Conservation (phyloP, 306 rosid species). For the Fagus sylvatica region DNA sequence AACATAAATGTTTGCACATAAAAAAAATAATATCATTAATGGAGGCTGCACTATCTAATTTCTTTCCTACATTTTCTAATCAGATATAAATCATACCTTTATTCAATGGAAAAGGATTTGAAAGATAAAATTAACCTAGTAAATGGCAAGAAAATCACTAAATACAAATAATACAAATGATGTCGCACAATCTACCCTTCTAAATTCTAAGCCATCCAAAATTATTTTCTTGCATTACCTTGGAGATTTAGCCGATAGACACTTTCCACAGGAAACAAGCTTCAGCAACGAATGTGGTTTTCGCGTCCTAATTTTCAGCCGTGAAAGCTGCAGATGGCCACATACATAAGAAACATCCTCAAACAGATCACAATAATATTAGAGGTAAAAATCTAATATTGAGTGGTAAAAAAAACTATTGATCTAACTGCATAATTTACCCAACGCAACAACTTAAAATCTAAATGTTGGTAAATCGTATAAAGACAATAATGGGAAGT, state of each 20-base stretch:
- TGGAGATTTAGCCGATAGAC: slow-evolving; percentile 74
- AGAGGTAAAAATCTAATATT: not conserved
- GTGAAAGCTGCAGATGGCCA: slow-evolving; percentile 75
- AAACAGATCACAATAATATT: not conserved
- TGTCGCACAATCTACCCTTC: slow-evolving; percentile 43
- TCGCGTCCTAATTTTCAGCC: slow-evolving; percentile 63
- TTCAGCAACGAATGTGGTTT: slow-evolving; percentile 73
- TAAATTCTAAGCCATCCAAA: slow-evolving; percentile 41
- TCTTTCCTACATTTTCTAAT: slow-evolving; percentile 42
- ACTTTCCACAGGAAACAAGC: slow-evolving; percentile 83
- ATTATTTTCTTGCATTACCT: slow-evolving; percentile 46
- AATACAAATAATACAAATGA: slow-evolving; percentile 52
- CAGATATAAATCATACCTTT: slow-evolving; percentile 41
- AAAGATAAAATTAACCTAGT: slow-evolving; percentile 46
- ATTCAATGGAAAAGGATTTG: slow-evolving; percentile 54
- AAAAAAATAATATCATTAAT: slow-evolving; percentile 40
- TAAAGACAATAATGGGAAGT: not conserved
- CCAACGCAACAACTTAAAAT: not conserved
- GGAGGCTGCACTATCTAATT: slow-evolving; percentile 35
- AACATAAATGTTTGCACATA: slow-evolving; percentile 22
- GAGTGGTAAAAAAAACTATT: not conserved
- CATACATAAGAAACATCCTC: slow-evolving; percentile 29
- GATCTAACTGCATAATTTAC: slow-evolving; percentile 5
- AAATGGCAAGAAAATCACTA: slow-evolving; percentile 45
- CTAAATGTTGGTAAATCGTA: not conserved